Base-by-base conservation (phyloP, 345 rosid species). In the Melaleuca quinquenervia region DNA sequence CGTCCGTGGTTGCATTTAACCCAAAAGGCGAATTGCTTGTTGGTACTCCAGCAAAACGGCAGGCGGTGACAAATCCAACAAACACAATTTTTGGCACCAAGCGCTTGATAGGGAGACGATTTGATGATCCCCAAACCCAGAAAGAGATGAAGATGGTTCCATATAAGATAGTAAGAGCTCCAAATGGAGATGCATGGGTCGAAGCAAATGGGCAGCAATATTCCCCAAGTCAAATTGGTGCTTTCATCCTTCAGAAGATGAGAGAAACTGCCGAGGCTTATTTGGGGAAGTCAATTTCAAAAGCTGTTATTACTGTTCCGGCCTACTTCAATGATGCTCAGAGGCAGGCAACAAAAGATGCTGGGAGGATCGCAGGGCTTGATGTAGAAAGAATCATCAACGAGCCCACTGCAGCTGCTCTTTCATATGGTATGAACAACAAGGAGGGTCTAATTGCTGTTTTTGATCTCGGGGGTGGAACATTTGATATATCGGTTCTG, bases 321-420 rank as follows among this genome's bases (percentile, higher is more conserved):
- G 92, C 92, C 15, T 90, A 90, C 86, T 90, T 90, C 84, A 90
- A 90, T 86, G 92, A 90, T 83, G 92, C 92, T 44, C 92, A 90
- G 52, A 83, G 92, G 29, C 92, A 90, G 83, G 92, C 92, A 18
- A 90, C 92, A 26, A 90, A 90, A 83, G 92, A 90, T 90, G 92
- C 92, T 52, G 92, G 92, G 21, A 90, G 89, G 62, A 90, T 90
- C 45, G 86, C 92, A 24, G 92, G 90, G 18, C 90, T 90, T 48
- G 90, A 90, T 62, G 92, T 90, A 13, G 85, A 89, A 82, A 90
- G 92, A 84, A 90, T 90, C 52, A 90, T 90, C 86, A 90, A 90
- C 8, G 92, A 90, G 84, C 92, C 92, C 21, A 91, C 91, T 74
- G 92, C 91, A 18, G 92, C 92, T 84, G 92, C 92, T 14, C 89